A percentile compares a stretch with the other conserved stretches of the same genome.
These are phyloP conservation scores for Pistacia vera DNA, from an alignment of 345 rosid species.

Conservation along the genomic window DNA sequence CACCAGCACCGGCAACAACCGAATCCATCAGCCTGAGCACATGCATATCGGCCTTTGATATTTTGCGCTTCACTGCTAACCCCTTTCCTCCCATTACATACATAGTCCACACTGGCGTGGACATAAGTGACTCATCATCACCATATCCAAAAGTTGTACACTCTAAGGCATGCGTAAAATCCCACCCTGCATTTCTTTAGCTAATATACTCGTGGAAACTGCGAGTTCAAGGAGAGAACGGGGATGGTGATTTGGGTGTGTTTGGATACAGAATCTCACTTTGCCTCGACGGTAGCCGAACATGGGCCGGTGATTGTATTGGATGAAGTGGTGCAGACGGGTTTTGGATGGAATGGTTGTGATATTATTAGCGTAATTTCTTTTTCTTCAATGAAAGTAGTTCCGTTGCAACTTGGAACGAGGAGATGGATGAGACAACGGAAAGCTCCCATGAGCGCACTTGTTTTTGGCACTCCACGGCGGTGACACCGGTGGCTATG, in stretches of 20 bases:
- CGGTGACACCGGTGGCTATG: slow-evolving; percentile 42
- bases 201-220: slow-evolving; percentile 51
- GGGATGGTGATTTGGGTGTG: slow-evolving; percentile 40
- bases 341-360: slow-evolving; percentile 17
- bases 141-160: slow-evolving; percentile 3
- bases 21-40: slow-evolving; percentile 50
- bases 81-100: slow-evolving; percentile 72
- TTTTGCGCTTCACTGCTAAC: slow-evolving; percentile 54
- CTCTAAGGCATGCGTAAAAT: slow-evolving; percentile 59
- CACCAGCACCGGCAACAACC: slow-evolving; percentile 63
- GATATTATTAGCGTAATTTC: slow-evolving; percentile 14
- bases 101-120: slow-evolving; percentile 58
- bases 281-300: slow-evolving; percentile 65
- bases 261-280: slow-evolving; percentile 62
- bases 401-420: slow-evolving; percentile 62
- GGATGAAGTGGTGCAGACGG: slow-evolving; percentile 27
- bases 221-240: slow-evolving; percentile 58
- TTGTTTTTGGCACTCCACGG: slow-evolving; percentile 80
- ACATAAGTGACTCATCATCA: slow-evolving; percentile 27
- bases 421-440: slow-evolving; percentile 56
- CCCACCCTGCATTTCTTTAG: slow-evolving; percentile 73
- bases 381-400: slow-evolving; percentile 24
- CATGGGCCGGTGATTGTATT: slow-evolving; percentile 56
- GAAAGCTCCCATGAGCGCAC: slow-evolving; percentile 76
- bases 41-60: slow-evolving; percentile 46